phyloP scores from a whole-genome alignment of 2,329 filamentous ascomycete species.

The Clonostachys solani region DNA sequence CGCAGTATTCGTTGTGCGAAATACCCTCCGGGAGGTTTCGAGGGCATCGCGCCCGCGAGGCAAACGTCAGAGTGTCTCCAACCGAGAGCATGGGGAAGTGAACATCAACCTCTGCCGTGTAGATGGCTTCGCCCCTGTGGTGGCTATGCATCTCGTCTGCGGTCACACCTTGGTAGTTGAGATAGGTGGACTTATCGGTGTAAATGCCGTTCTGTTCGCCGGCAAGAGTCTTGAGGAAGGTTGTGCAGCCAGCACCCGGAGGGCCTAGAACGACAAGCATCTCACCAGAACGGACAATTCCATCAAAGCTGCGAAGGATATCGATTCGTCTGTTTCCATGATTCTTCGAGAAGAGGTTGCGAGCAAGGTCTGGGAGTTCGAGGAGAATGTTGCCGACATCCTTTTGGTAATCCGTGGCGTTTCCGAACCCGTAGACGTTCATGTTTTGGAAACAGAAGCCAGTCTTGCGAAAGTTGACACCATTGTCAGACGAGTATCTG shows the following conservation, averaged over 20 bases:
- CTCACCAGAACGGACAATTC: slow-evolving; percentile 48
- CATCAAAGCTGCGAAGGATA: slow-evolving; percentile 45
- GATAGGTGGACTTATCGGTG: slow-evolving; percentile 50
- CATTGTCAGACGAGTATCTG: slow-evolving; percentile 43
- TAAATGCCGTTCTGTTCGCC: slow-evolving; percentile 64
- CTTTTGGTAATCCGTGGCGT: slow-evolving; percentile 35
- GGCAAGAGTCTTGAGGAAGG: slow-evolving; percentile 51
- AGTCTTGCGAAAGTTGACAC: slow-evolving; percentile 52
- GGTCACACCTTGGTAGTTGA: slow-evolving; percentile 61
- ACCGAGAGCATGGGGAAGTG: slow-evolving; percentile 57
- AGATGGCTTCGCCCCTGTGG: slow-evolving; percentile 57
- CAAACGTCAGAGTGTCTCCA: slow-evolving; percentile 57
- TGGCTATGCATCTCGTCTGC: slow-evolving; percentile 53
- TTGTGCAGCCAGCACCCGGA: slow-evolving; percentile 57
- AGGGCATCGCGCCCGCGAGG: slow-evolving; percentile 51
- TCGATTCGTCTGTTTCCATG: slow-evolving; percentile 35
- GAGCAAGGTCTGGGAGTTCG: slow-evolving; percentile 30
- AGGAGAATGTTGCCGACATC: slow-evolving; percentile 30
- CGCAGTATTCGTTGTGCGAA: slow-evolving; percentile 29
- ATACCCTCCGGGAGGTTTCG: slow-evolving; percentile 48
- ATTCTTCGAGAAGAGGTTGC: background rate
- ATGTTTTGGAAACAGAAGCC: slow-evolving; percentile 51
- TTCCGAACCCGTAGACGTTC: slow-evolving; percentile 34
- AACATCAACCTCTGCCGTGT: slow-evolving; percentile 61
- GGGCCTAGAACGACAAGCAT: slow-evolving; percentile 54